Evolutionary conservation across 768 basidiomycete genomes (phyloP).

Genomic region (Dentipellis sp.): DNA sequence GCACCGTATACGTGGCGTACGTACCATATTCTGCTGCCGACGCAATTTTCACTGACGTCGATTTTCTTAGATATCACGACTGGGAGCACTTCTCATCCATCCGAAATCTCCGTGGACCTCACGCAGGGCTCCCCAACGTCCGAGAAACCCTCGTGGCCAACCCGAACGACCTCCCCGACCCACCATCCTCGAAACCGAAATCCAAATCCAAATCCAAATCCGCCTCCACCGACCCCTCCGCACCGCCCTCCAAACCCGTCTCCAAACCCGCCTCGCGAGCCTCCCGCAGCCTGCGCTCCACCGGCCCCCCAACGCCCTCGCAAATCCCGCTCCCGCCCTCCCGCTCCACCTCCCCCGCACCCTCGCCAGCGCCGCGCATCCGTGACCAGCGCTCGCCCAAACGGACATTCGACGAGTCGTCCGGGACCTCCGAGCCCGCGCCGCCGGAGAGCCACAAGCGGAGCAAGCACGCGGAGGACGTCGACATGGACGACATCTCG

Average conservation of each 20-base stretch:
- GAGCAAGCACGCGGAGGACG: conserved; percentile 10
- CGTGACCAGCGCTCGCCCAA: conserved; percentile 43
- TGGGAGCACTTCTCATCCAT: conserved; percentile 97
- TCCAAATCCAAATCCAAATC: conserved; percentile 16
- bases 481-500: conserved; percentile 11
- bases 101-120: conserved; percentile 78
- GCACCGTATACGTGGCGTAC: conserved; percentile 71
- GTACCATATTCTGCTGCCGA: conserved; percentile 24
- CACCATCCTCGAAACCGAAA: conserved; percentile 18
- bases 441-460: conserved; percentile 24
- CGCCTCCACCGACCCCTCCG: conserved; percentile 10
- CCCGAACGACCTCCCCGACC: conserved; percentile 22
- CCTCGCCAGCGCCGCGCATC: conserved; percentile 16
- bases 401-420: conserved; percentile 51
- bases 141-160: conserved; percentile 35
- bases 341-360: conserved; percentile 24
- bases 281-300: conserved; percentile 1
- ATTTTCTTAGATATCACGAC: conserved; percentile 70
- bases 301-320: conserved; percentile 20
- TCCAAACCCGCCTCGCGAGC: neutral
- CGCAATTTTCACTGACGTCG: conserved; percentile 11
- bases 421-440: conserved; percentile 28
- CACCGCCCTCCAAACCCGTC: conserved; percentile 9
- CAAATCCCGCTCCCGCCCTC: conserved; percentile 28
- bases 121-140: conserved; percentile 62